These are phyloP conservation scores for Fusarium sp. DNA, from an alignment of 2,329 filamentous ascomycete genomes.

Conservation along the genomic window DNA sequence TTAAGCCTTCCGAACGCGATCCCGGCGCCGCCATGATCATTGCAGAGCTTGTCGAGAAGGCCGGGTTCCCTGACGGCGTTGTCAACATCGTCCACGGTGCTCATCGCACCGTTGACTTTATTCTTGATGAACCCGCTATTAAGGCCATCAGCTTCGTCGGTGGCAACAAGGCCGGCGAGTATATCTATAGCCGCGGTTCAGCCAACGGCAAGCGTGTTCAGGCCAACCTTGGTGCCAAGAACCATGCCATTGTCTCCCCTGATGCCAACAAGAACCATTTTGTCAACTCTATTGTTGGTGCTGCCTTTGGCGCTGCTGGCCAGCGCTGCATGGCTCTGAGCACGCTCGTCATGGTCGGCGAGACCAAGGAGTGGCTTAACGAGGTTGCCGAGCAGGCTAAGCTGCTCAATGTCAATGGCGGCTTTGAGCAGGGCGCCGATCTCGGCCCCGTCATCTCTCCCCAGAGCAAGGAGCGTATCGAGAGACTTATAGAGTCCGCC, in stretches of 20 bases:
- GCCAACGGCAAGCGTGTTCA: conserved; percentile 90
- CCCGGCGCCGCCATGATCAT: conserved; percentile 88
- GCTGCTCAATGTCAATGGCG: conserved; percentile 78
- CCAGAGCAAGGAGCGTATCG: conserved; percentile 81
- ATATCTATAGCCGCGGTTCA: conserved; percentile 82
- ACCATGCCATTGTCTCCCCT: conserved; percentile 84
- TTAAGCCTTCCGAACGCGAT: conserved; percentile 89
- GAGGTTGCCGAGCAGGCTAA: conserved; percentile 83
- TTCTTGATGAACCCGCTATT: conserved; percentile 85
- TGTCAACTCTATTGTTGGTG: conserved; percentile 83
- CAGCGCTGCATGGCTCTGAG: conserved; percentile 90
- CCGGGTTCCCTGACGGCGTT: conserved; percentile 83
- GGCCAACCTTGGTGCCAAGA: conserved; percentile 89
- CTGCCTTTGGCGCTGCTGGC: conserved; percentile 85
- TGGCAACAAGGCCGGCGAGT: conserved; percentile 88
- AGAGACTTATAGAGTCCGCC: conserved; percentile 78
- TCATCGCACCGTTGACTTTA: conserved; percentile 84
- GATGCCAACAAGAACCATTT: conserved; percentile 93
- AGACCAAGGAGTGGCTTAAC: conserved; percentile 83
- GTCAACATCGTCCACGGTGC: conserved; percentile 86
- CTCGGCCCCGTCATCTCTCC: conserved; percentile 85
- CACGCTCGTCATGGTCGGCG: conserved; percentile 84
- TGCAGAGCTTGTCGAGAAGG: conserved; percentile 81
- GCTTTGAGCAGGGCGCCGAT: conserved; percentile 83
- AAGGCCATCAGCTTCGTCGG: conserved; percentile 90